Evolutionary conservation across 2,329 filamentous ascomycete genomes (phyloP).

Genomic region (Zymoseptoria passerinii): DNA sequence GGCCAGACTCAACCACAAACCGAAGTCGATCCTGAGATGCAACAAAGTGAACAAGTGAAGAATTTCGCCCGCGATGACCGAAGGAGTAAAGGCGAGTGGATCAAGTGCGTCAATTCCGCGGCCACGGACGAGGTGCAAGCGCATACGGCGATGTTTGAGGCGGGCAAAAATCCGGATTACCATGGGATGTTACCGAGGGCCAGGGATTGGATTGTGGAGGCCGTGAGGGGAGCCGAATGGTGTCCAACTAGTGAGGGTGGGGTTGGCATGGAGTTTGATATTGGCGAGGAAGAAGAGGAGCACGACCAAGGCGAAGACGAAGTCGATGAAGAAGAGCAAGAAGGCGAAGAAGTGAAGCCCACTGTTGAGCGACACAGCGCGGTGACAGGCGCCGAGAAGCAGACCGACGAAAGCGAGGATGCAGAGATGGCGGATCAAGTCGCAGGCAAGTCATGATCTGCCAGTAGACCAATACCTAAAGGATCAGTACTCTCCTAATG

Average conservation of each 20-base stretch:
- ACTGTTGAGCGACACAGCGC: neutral
- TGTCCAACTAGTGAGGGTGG: constrained; percentile 14
- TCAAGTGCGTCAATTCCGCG: constrained; percentile 67
- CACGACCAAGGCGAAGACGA: neutral
- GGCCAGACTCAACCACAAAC: constrained; percentile 12
- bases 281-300: neutral
- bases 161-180: constrained; percentile 64
- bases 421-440: neutral
- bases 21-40: constrained; percentile 26
- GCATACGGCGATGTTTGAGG: constrained; percentile 73
- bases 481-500: no score
- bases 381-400: neutral
- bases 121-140: constrained; percentile 71
- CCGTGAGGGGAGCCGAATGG: constrained; percentile 24
- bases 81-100: constrained; percentile 49
- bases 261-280: neutral
- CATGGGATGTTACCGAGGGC: constrained; percentile 58
- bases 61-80: constrained; percentile 24
- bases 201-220: constrained; percentile 54
- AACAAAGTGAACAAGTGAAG: constrained; percentile 28
- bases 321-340: neutral
- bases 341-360: neutral
- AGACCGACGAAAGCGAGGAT: neutral
- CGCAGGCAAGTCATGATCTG: neutral
- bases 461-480: neutral